Evolutionary conservation across 495 filamentous ascomycete genomes (phyloP), one percentile per base, ranked within the genome.

Genomic region (Poronia punctata): DNA sequence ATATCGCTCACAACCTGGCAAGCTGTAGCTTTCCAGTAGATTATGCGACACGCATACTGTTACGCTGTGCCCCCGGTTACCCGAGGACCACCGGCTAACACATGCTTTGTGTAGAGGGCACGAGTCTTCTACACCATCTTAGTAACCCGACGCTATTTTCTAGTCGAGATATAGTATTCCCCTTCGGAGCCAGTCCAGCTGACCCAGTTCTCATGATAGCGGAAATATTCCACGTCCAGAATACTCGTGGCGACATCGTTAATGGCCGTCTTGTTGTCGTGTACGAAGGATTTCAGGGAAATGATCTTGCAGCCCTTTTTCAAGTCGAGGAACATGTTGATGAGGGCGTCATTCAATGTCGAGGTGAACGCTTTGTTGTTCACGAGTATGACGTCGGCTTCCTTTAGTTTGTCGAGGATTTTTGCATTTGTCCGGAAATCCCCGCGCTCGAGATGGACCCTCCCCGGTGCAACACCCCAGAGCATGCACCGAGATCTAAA

Each of bases 301-400:
- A 97, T 80, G 42, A 98, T 83, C 59, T 83, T 79, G 57, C 84
- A 84, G 19, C 93, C 93, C 35, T 88, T 80, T 62, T 95, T 96
- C 50, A 96, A 74, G 57, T 98, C 92, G 45, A 98, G 62, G 57
- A 98, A 98, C 66, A 95, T 84, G 47, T 84, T 81, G 47, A 88
- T 79, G 38, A 98, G 74, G 48, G 80, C 75, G 54, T 84, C 82
- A 63, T 97, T 98, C 40, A 95, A 74, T 30, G 79, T 74, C 4
- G 87, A 79, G 9, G 79, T 85, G 60, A 98, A 98, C 15, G 84
- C 92, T 63, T 97, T 86, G 62, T 97, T 98, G 67, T 98, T 98
- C 47, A 97, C 89, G 21, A 98, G 72, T 16, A 98, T 75, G 18
- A 96, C 87, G 59, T 98, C 92, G 2, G 90, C 88, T 33, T 80